Conservation (phyloP, 768 basidiomycete genomes). For the Leccinum fibrillosum region DNA sequence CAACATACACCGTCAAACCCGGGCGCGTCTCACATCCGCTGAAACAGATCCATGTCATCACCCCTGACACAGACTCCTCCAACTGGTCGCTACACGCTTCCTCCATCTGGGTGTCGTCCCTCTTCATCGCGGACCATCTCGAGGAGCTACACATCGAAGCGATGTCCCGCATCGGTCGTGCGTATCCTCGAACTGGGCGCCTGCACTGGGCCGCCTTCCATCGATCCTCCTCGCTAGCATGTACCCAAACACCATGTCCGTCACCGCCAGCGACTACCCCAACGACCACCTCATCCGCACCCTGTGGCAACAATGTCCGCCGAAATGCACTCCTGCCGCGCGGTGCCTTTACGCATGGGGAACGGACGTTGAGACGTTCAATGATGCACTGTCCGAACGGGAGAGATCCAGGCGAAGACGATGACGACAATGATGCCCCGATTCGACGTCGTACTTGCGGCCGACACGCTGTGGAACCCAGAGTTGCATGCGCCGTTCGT, state of each 20-base stretch:
- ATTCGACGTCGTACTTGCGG: constrained; percentile 67
- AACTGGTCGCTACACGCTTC: constrained; percentile 80
- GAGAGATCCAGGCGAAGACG: background rate
- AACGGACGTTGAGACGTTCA: constrained; percentile 35
- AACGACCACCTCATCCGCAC: constrained; percentile 58
- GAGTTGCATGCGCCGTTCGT: constrained; percentile 55
- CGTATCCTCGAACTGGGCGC: constrained; percentile 72
- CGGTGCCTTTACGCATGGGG: constrained; percentile 66
- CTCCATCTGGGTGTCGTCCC: constrained; percentile 69
- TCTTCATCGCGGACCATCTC: constrained; percentile 66
- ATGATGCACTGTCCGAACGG: background rate
- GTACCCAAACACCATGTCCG: constrained; percentile 32
- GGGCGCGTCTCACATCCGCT: constrained; percentile 12
- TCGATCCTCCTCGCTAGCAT: constrained; percentile 61
- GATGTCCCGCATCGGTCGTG: constrained; percentile 21
- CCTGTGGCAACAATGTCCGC: constrained; percentile 51
- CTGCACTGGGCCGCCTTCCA: constrained; percentile 60
- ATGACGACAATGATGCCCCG: constrained; percentile 13
- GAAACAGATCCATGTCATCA: constrained; percentile 42
- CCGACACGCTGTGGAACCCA: constrained; percentile 79
- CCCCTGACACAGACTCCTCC: constrained; percentile 61
- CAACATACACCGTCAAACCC: constrained; percentile 27
- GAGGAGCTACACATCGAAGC: constrained; percentile 40
- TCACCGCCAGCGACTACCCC: constrained; percentile 70
- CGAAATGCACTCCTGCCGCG: constrained; percentile 54